A percentile compares a stretch with the other conserved stretches of the same genome.
These are phyloP conservation scores for Sclerotinia subarctica DNA, from an alignment of 2,329 filamentous ascomycete species.

Conservation along the genomic window DNA sequence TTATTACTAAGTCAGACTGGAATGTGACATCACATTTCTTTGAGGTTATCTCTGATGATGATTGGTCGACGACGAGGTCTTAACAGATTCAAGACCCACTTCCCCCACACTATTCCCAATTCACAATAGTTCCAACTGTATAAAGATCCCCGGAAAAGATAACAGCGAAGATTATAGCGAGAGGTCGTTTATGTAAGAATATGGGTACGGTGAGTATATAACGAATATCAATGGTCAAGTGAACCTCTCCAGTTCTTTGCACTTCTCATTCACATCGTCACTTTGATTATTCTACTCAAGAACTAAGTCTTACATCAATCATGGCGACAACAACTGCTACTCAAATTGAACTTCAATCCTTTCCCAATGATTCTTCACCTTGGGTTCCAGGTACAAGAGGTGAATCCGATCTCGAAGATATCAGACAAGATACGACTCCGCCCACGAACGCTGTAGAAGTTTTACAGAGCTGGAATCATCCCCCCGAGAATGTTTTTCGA, in stretches of 20 bases:
- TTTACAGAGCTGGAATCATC: slow-evolving; percentile 61
- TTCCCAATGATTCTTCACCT: neutral
- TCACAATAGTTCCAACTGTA: neutral
- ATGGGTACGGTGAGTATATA: too few relatives aligned
- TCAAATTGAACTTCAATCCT: neutral
- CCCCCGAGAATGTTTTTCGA: slow-evolving; percentile 56
- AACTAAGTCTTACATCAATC: neutral
- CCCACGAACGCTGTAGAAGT: slow-evolving; percentile 5
- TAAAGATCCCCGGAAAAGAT: neutral
- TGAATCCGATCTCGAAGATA: slow-evolving; percentile 8
- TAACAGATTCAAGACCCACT: neutral
- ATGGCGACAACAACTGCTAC: slow-evolving; percentile 1
- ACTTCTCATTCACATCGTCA: neutral
- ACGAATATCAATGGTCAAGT: neutral
- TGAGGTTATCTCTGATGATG: neutral
- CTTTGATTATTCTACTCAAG: neutral
- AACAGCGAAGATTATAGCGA: neutral
- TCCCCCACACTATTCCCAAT: neutral
- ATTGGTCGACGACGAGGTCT: neutral
- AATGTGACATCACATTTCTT: neutral
- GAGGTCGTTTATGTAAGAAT: neutral
- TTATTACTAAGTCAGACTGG: neutral
- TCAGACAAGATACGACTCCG: slow-evolving; percentile 10
- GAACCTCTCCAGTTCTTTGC: neutral
- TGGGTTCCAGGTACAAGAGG: neutral